Conservation (phyloP, 768 basidiomycete genomes). For the Strobilomyces dryophilus region DNA sequence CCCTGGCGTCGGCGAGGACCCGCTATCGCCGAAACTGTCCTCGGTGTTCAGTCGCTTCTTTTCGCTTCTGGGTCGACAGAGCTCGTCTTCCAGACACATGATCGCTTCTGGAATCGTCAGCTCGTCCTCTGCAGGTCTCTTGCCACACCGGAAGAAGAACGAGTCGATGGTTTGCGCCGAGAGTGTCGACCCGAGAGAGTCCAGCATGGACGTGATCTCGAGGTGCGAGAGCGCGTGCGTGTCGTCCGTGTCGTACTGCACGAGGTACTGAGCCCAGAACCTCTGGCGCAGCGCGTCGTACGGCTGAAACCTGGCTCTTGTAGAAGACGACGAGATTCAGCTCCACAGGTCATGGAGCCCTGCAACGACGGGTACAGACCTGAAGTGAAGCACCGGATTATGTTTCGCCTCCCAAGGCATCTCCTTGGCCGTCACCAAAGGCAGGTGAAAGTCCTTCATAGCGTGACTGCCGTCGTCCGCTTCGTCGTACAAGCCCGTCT, state of each 20-base stretch:
- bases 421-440: constrained; percentile 57
- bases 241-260: constrained; percentile 89
- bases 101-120: constrained; percentile 77
- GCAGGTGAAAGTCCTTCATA: constrained; percentile 72
- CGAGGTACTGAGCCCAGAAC: constrained; percentile 87
- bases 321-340: constrained; percentile 4
- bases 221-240: constrained; percentile 68
- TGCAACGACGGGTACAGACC: constrained; percentile 34
- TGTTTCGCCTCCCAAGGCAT: constrained; percentile 70
- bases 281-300: constrained; percentile 87
- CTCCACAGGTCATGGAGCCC: background rate
- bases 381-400: constrained; percentile 63
- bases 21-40: constrained; percentile 39
- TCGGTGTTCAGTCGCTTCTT: constrained; percentile 60
- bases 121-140: constrained; percentile 61
- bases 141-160: constrained; percentile 74
- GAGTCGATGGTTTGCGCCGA: constrained; percentile 70
- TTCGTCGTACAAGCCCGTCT: constrained; percentile 44
- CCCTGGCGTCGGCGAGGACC: constrained; percentile 52
- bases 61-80: constrained; percentile 69
- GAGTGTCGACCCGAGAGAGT: constrained; percentile 93
- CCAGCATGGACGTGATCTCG: constrained; percentile 92
- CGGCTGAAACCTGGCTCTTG: constrained; percentile 90
- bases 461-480: constrained; percentile 35
- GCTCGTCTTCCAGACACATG: constrained; percentile 81